A percentile compares a stretch with the other conserved stretches of the same genome.
These are phyloP conservation scores for Ceratocystis smalleyi DNA, from an alignment of 2,329 filamentous ascomycete species.

Conservation along the genomic window DNA sequence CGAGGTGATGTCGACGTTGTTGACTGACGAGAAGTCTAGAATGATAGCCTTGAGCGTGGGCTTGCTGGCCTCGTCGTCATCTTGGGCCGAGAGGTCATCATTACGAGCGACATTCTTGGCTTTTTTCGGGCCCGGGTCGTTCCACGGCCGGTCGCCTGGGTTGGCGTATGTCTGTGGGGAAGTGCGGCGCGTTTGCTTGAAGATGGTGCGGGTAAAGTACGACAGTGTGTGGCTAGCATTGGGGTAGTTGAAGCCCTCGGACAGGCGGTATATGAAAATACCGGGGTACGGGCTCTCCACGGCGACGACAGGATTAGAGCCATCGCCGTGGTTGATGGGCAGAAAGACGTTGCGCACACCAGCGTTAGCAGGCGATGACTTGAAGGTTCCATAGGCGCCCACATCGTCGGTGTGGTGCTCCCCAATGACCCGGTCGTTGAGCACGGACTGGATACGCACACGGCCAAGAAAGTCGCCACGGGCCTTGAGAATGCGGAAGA, in stretches of 20 bases:
- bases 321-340: conserved; percentile 74
- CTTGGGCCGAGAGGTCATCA: conserved; percentile 14
- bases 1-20: conserved; percentile 85
- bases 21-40: conserved; percentile 83
- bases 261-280: conserved; percentile 89
- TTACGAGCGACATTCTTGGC: conserved; percentile 25
- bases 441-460: conserved; percentile 67
- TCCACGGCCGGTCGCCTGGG: conserved; percentile 78
- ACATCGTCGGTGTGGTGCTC: conserved; percentile 34
- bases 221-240: conserved; percentile 85
- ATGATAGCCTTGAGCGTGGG: conserved; percentile 78
- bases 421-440: conserved; percentile 58
- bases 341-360: conserved; percentile 64
- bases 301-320: conserved; percentile 70
- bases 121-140: conserved; percentile 64
- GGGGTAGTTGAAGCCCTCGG: conserved; percentile 90
- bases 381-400: conserved; percentile 43
- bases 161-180: conserved; percentile 49
- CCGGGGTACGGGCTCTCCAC: conserved; percentile 76
- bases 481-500: conserved; percentile 67
- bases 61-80: conserved; percentile 29
- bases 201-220: conserved; percentile 53
- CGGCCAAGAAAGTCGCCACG: conserved; percentile 64
- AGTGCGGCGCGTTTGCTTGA: conserved; percentile 58
- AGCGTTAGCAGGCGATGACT: conserved; percentile 23